Base-by-base conservation (phyloP, 2,329 filamentous ascomycete species). In the Penicillium italicum region DNA sequence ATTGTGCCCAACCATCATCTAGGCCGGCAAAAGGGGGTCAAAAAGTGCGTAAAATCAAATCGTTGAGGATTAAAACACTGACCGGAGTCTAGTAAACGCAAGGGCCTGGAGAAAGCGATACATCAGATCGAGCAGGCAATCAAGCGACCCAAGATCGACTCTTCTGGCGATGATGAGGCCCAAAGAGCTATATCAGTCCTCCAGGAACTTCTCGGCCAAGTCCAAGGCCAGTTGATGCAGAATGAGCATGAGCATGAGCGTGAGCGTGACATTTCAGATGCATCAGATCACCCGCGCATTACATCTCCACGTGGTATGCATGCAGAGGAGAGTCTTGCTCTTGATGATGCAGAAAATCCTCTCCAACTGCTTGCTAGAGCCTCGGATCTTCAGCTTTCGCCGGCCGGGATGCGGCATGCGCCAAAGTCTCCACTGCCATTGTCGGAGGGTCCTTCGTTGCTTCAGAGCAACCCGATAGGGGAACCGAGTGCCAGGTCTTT, bases 321-420 rank as follows among this genome's bases (percentile, higher is more conserved):
- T 31, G 66, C 67, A 16, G 77, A 80, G 36, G 82, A 85, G 51
- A 80, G 76, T 46, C 78, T 88, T 31, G 80, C 84, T 12, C 76
- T 88, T 26, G 87, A 90, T 62, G 88, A 89, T 68, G 87, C 87
- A 4, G 87, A 91, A 66, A 91, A 90, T 58, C 87, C 87, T 0
- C 74, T 90, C 5, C 87, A 91, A 69, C 75, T 90, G 16, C 82
- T 91, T 33, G 88, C 88, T 3, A 81, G 87, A 31, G 88, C 87
- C 1, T 90, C 88, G 0, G 86, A 89, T 70, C 78, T 88, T 37
- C 82, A 83, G 55, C 76, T 83, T n/a, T 81, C 79, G 24, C 79
- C 72, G 18, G 68, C 59, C 53, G 56, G 68, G 50, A 50, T 63
- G 49, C 47, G 61, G 50, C 50, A 66, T 68, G 24, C 56, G 60